Conservation (phyloP, 306 rosid genomes). For the Lithocarpus polystachyus region DNA sequence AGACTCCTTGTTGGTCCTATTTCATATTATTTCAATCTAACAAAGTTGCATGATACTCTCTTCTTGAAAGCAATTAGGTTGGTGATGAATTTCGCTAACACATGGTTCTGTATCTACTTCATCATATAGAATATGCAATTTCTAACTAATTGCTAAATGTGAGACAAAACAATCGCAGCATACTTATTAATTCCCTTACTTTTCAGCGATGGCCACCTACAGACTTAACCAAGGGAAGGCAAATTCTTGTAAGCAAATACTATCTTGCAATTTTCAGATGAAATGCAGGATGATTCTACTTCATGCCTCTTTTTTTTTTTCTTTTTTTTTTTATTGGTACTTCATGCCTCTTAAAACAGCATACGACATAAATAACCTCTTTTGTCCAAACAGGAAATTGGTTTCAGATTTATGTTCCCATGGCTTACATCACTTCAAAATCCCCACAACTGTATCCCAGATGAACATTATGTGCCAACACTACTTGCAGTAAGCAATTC, state of each 20-base stretch:
- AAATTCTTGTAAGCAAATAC: constrained; percentile 13
- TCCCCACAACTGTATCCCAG: not conserved
- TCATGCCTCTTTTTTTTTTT: constrained; percentile 2
- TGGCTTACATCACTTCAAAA: not conserved
- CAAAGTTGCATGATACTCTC: too few species aligned
- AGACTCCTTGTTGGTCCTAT: not conserved
- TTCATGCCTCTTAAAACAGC: not conserved
- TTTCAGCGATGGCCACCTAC: constrained; percentile 28
- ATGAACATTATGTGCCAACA: constrained; percentile 8
- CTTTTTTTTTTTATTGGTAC: too few species aligned
- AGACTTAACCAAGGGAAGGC: not conserved
- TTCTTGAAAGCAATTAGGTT: too few species aligned
- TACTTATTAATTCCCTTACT: not conserved
- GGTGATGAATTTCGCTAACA: not conserved
- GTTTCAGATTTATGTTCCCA: not conserved
- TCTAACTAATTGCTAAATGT: not conserved
- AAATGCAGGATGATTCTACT: not conserved
- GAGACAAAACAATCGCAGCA: not conserved
- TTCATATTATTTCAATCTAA: not conserved
- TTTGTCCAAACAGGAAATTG: not conserved
- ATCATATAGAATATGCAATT: not conserved
- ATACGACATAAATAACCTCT: not conserved
- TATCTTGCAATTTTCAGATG: not conserved
- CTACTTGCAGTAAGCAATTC: constrained; percentile 1
- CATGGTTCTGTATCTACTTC: not conserved